Evolutionary conservation across 208 protist species (phyloP).

Genomic region (Leishmania aethiopica): DNA sequence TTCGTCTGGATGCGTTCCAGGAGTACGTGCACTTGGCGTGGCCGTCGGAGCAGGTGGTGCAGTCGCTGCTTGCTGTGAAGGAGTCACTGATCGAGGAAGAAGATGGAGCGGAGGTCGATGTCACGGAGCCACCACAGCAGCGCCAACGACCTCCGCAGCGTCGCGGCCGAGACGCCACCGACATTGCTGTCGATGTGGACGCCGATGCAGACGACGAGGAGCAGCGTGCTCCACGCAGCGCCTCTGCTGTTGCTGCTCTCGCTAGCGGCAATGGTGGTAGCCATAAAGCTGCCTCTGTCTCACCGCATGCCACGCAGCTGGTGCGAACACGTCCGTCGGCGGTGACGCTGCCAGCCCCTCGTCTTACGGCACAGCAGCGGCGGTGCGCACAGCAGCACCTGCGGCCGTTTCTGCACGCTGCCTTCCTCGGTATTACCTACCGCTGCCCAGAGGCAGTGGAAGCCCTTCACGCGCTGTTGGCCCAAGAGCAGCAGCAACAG

Average conservation of each 20-base stretch:
- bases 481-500: conserved; percentile 14
- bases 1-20: conserved; percentile 57
- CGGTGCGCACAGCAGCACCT: conserved; percentile 29
- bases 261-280: neutral
- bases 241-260: neutral
- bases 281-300: neutral
- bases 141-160: conserved; percentile 11
- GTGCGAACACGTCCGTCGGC: neutral
- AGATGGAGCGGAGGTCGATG: conserved; percentile 11
- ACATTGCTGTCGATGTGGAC: neutral
- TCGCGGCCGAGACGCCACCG: conserved; percentile 14
- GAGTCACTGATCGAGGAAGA: conserved; percentile 19
- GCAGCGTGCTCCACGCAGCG: neutral
- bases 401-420: conserved; percentile 29
- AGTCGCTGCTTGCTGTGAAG: conserved; percentile 18
- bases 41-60: conserved; percentile 21
- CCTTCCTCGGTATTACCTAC: conserved; percentile 40
- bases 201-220: conserved; percentile 6
- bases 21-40: conserved; percentile 42
- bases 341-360: conserved; percentile 3
- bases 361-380: conserved; percentile 18
- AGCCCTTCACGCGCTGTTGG: conserved; percentile 7
- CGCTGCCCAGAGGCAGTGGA: conserved; percentile 38
- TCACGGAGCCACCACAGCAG: conserved; percentile 5
- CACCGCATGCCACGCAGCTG: neutral